Conservation (phyloP, 306 rosid genomes). For the Astragalus membranaceus region DNA sequence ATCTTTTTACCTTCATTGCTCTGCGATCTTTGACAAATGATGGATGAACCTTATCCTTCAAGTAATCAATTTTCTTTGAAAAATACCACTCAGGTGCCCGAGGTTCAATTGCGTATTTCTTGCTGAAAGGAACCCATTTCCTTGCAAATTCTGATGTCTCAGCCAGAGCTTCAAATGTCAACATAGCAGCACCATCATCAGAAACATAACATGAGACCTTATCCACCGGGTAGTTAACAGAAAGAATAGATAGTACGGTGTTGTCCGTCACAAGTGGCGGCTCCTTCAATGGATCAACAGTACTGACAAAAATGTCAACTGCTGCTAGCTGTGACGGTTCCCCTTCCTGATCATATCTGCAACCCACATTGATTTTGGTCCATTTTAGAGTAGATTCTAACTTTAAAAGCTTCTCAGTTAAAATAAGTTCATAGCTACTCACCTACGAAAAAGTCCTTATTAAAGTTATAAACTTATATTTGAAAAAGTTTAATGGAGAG, state of each 20-base stretch:
- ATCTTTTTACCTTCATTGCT: no score
- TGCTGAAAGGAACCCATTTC: constrained; percentile 94
- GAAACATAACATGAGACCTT: constrained; percentile 97
- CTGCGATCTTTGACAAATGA: constrained; percentile 96
- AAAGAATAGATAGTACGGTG: constrained; percentile 87
- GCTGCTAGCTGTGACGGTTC: constrained; percentile 93
- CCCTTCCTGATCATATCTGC: constrained; percentile 92
- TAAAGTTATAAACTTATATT: no score
- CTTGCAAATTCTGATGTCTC: constrained; percentile 92
- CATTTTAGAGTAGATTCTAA: no score
- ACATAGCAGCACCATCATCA: constrained; percentile 99
- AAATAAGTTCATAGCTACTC: no score
- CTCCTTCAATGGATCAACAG: constrained; percentile 94
- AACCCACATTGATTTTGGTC: no score
- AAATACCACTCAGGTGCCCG: constrained; percentile 99
- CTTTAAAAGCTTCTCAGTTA: no score
- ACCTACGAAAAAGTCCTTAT: no score
- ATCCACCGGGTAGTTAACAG: constrained; percentile 95
- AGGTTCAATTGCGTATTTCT: constrained; percentile 78
- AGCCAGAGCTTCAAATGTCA: constrained; percentile 91
- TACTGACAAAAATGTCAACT: constrained; percentile 94
- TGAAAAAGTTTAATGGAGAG: no score
- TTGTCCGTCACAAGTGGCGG: constrained; percentile 99
- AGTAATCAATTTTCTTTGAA: constrained; percentile 87
- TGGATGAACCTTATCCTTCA: constrained; percentile 90